Evolutionary conservation across 805 yeast species (phyloP).

Genomic region (Grigorovia jiainica): DNA sequence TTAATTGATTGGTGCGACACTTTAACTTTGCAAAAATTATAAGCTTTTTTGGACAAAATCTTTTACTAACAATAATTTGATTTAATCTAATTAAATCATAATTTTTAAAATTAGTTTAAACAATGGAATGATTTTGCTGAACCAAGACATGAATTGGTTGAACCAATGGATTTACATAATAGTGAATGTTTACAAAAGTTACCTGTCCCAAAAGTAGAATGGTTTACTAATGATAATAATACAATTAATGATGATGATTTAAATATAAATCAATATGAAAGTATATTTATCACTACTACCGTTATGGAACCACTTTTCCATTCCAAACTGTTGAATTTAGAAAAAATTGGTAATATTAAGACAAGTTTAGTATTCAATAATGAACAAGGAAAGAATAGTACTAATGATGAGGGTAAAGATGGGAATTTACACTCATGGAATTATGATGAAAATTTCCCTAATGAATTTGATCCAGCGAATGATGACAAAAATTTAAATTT

Average conservation of each 20-base stretch:
- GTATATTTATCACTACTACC: conserved; percentile 17
- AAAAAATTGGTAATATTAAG: conserved; percentile 12
- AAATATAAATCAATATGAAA: conserved; percentile 10
- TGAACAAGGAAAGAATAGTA: background rate
- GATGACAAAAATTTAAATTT: conserved; percentile 3
- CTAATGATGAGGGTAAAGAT: background rate
- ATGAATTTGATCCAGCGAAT: conserved; percentile 16
- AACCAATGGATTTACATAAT: conserved; percentile 14
- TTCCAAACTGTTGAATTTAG: conserved; percentile 6
- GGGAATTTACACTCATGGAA: conserved; percentile 13
- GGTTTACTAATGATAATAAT: too few species aligned
- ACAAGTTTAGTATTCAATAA: conserved; percentile 6
- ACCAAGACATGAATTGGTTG: conserved; percentile 40
- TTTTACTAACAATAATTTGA: background rate
- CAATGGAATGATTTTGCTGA: conserved; percentile 39
- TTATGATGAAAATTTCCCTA: conserved; percentile 21
- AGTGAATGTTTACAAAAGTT: conserved; percentile 18
- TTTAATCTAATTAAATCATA: too few species aligned
- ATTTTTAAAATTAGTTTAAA: conserved; percentile 32
- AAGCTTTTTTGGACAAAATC: background rate
- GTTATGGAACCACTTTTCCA: conserved; percentile 24
- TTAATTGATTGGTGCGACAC: too few species aligned
- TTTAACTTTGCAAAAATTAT: too few species aligned
- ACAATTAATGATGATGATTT: too few species aligned
- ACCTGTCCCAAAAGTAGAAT: conserved; percentile 25